Conservation (phyloP, 1,284 basidiomycete species). For the Ceratobasidium papillatum region DNA sequence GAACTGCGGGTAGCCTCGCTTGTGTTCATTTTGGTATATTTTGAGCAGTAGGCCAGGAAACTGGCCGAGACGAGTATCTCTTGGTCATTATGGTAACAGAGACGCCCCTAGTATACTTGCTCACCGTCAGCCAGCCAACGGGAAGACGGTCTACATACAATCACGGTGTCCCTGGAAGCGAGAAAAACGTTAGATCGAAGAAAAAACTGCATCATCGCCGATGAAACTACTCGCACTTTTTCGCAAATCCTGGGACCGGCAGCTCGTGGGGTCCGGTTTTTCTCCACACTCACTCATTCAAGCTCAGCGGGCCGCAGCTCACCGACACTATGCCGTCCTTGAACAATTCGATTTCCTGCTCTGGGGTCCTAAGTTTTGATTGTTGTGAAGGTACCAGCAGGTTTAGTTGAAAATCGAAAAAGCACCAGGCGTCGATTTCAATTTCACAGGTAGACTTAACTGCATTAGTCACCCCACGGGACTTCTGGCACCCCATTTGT, state of each 20-base stretch:
- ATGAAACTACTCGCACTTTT: constrained; percentile 18
- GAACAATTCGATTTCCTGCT: not conserved
- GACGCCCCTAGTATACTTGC: not conserved
- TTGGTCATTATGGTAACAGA: not conserved
- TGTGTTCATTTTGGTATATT: constrained; percentile 7
- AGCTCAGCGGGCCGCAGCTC: not conserved
- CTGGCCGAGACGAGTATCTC: not conserved
- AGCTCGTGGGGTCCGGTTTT: not conserved
- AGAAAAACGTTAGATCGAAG: constrained; percentile 5
- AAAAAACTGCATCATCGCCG: constrained; percentile 11
- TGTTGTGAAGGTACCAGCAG: constrained; percentile 5
- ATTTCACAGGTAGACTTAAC: not conserved
- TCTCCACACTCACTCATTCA: not conserved
- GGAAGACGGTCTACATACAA: not conserved
- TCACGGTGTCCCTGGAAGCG: constrained; percentile 1
- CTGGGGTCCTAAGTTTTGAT: constrained; percentile 12
- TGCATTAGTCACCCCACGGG: not conserved
- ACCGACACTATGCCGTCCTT: not conserved
- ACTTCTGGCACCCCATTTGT: constrained; percentile 1
- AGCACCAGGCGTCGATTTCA: not conserved
- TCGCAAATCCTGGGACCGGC: not conserved
- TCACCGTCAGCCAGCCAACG: not conserved
- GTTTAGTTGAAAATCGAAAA: constrained; percentile 8
- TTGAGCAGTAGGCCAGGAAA: constrained; percentile 19
- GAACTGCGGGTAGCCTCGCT: not conserved